A percentile compares a stretch with the other conserved stretches of the same genome.
Conservation (phyloP, 2,329 filamentous ascomycete genomes). For the Fusarium tanahbumbuense region DNA sequence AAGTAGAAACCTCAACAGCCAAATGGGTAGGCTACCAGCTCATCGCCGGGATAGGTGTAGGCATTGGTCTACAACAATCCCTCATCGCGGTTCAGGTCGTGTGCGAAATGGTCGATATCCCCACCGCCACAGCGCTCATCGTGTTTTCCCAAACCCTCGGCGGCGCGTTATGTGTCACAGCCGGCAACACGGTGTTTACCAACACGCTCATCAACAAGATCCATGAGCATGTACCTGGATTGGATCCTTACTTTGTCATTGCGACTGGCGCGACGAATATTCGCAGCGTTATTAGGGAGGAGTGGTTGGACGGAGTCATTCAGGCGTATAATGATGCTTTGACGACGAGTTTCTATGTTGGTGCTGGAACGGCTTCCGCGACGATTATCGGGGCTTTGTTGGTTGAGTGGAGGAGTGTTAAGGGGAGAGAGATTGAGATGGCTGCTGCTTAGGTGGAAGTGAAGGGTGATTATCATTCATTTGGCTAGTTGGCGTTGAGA, state of each 20-base stretch:
- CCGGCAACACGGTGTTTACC: conserved; percentile 62
- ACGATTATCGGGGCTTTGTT: conserved; percentile 57
- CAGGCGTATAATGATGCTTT: conserved; percentile 59
- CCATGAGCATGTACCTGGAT: conserved; percentile 48
- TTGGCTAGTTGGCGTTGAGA: background rate
- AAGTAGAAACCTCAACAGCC: conserved; percentile 47
- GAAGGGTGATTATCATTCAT: background rate
- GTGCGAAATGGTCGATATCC: conserved; percentile 45
- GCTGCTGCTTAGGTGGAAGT: conserved; percentile 34
- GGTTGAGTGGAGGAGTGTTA: conserved; percentile 68
- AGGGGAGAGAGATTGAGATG: conserved; percentile 61
- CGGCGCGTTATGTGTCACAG: conserved; percentile 60
- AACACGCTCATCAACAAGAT: conserved; percentile 58
- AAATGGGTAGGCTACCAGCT: conserved; percentile 61
- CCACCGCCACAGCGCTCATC: conserved; percentile 53
- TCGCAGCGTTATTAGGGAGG: conserved; percentile 45
- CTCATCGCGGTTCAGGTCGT: conserved; percentile 58
- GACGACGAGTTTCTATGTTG: conserved; percentile 56
- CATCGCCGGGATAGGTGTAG: conserved; percentile 51
- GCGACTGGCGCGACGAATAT: conserved; percentile 54
- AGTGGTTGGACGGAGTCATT: conserved; percentile 51
- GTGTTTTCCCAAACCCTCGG: conserved; percentile 53
- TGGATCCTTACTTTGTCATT: conserved; percentile 51
- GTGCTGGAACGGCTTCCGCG: conserved; percentile 58
- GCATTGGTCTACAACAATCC: conserved; percentile 58